Conservation (phyloP, 2,329 filamentous ascomycete genomes). For the Fusarium paranaense region DNA sequence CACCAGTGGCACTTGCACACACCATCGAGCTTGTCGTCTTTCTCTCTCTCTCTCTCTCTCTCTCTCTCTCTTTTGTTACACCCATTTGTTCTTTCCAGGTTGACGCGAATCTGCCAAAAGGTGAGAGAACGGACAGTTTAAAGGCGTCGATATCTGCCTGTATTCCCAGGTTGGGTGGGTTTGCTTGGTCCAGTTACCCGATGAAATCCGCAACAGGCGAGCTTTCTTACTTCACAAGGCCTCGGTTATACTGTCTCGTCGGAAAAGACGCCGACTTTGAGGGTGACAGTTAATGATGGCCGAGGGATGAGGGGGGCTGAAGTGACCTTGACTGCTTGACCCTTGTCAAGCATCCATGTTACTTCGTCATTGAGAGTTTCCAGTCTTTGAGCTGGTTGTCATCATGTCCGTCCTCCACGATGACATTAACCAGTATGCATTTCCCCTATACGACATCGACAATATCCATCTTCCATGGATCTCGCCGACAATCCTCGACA, state of each 20-base stretch:
- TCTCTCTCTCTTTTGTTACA: not conserved
- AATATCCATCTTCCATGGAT: not conserved
- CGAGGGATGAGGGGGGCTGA: not conserved
- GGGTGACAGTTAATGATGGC: too few species aligned
- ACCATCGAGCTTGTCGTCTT: not conserved
- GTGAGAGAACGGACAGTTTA: not conserved
- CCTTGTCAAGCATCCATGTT: not conserved
- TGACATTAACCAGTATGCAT: not conserved
- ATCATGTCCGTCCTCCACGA: not conserved
- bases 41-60: not conserved
- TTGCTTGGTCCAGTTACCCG: not conserved
- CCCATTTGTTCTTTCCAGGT: not conserved
- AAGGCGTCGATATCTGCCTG: not conserved
- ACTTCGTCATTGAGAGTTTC: not conserved
- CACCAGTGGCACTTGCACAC: not conserved
- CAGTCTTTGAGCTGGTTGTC: not conserved
- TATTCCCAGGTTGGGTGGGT: not conserved
- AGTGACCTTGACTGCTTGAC: not conserved
- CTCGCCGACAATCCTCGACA: not conserved
- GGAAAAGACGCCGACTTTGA: not conserved
- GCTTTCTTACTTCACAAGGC: not conserved
- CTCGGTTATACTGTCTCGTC: not conserved
- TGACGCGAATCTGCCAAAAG: accelerated
- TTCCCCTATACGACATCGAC: not conserved
- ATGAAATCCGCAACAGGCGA: not conserved